Evolutionary conservation across 768 basidiomycete species (phyloP).

Genomic region (Boletus speciosus): DNA sequence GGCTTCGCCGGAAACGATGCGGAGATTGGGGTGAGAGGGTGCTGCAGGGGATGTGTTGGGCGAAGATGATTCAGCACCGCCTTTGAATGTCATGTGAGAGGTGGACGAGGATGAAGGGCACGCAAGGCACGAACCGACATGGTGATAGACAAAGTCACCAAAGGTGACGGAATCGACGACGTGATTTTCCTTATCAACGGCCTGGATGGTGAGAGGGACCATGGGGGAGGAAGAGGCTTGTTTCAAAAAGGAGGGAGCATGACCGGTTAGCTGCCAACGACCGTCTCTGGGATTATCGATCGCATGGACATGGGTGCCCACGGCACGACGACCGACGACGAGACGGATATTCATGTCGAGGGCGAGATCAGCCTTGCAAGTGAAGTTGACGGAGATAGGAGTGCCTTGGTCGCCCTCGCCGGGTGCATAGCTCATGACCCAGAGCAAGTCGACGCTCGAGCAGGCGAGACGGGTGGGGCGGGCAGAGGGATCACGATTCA

Average conservation of each 20-base stretch:
- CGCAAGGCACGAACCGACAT: conserved; percentile 34
- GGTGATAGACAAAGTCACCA: conserved; percentile 68
- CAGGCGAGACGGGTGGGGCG: conserved; percentile 33
- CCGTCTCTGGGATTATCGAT: conserved; percentile 45
- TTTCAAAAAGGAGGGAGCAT: conserved; percentile 53
- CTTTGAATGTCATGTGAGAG: conserved; percentile 9
- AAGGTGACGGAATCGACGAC: conserved; percentile 65
- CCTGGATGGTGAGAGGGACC: conserved; percentile 59
- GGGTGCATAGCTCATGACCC: conserved; percentile 64
- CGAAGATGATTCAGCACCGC: neutral
- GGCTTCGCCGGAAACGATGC: conserved; percentile 23
- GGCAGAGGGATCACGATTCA: conserved; percentile 5
- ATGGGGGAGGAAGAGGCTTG: conserved; percentile 38
- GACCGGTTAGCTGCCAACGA: conserved; percentile 62
- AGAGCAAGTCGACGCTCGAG: conserved; percentile 53
- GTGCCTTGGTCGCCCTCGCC: conserved; percentile 60
- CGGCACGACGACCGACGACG: conserved; percentile 65
- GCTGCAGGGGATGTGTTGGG: conserved; percentile 2
- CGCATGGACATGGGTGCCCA: conserved; percentile 63
- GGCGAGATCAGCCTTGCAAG: conserved; percentile 26
- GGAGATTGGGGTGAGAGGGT: conserved; percentile 25
- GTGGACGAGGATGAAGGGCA: neutral
- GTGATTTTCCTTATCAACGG: conserved; percentile 48
- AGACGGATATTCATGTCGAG: conserved; percentile 60
- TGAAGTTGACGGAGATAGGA: conserved; percentile 57